These are phyloP conservation scores for Gossypium mustelinum DNA, from an alignment of 345 rosid genomes.

Conservation along the genomic window DNA sequence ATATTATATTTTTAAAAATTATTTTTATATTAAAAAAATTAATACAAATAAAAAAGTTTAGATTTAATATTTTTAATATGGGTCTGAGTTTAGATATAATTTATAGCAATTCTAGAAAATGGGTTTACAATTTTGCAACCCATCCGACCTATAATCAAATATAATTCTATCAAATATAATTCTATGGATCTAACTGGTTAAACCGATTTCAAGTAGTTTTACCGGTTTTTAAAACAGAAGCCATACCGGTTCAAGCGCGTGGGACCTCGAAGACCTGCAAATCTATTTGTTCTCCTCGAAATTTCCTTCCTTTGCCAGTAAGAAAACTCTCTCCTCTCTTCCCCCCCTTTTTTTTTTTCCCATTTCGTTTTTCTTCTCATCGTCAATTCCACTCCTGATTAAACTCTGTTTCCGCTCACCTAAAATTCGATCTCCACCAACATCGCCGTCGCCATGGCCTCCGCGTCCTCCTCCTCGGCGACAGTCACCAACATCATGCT, in stretches of 20 bases:
- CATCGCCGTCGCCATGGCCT: constrained; percentile 35
- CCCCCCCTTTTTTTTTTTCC: background rate
- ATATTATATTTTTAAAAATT: no score
- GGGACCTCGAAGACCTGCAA: background rate
- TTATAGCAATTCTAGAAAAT: no score
- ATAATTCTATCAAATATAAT: no score
- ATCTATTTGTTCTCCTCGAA: background rate
- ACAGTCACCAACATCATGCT: constrained; percentile 77
- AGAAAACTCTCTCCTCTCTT: background rate
- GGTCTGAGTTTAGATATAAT: no score
- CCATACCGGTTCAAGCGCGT: background rate
- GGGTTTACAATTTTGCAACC: no score
- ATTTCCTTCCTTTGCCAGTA: constrained; percentile 16
- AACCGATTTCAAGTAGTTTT: background rate
- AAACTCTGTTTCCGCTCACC: background rate
- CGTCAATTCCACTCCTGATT: background rate
- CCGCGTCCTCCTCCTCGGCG: constrained; percentile 49
- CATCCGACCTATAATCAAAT: no score
- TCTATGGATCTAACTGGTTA: background rate
- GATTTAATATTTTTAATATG: no score
- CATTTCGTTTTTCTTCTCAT: background rate
- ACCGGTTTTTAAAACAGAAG: background rate
- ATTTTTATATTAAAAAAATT: no score
- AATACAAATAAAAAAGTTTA: no score
- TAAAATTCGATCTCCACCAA: constrained; percentile 5